These are phyloP conservation scores for Hortaea werneckii DNA, from an alignment of 2,329 filamentous ascomycete genomes.

Conservation along the genomic window DNA sequence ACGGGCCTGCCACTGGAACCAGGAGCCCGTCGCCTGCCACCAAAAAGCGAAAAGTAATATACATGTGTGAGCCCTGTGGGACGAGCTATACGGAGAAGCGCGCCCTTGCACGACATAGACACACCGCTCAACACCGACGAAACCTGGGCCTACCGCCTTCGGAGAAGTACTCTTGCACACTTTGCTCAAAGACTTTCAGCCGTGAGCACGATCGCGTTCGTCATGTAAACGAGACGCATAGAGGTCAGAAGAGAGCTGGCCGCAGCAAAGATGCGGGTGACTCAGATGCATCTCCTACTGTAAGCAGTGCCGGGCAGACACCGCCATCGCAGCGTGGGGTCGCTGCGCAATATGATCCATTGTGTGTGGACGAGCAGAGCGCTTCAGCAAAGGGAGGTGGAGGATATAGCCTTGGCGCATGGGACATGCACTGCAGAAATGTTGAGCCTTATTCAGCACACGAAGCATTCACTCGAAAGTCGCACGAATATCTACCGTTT, in stretches of 20 bases:
- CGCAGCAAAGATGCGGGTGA: neutral
- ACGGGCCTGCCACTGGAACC: neutral
- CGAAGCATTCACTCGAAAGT: neutral
- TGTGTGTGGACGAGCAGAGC: neutral
- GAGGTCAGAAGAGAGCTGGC: constrained; percentile 3
- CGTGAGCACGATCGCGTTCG: constrained; percentile 17
- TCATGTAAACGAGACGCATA: constrained; percentile 18
- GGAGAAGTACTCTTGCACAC: constrained; percentile 14
- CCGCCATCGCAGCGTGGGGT: neutral
- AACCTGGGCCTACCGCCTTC: constrained; percentile 14
- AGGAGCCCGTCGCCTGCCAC: constrained; percentile 2
- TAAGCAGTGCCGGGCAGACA: neutral
- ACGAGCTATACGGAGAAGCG: constrained; percentile 18
- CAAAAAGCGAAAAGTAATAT: constrained; percentile 8
- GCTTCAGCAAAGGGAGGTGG: neutral
- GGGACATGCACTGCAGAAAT: neutral
- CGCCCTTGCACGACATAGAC: constrained; percentile 16
- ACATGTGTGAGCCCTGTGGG: constrained; percentile 9
- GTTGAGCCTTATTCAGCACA: neutral
- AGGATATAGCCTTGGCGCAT: neutral
- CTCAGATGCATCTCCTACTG: neutral
- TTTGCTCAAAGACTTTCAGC: constrained; percentile 16
- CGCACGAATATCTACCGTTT: neutral
- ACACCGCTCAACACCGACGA: constrained; percentile 16
- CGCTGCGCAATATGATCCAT: neutral